Base-by-base conservation (phyloP, 495 filamentous ascomycete species). In the Neurospora sp. region DNA sequence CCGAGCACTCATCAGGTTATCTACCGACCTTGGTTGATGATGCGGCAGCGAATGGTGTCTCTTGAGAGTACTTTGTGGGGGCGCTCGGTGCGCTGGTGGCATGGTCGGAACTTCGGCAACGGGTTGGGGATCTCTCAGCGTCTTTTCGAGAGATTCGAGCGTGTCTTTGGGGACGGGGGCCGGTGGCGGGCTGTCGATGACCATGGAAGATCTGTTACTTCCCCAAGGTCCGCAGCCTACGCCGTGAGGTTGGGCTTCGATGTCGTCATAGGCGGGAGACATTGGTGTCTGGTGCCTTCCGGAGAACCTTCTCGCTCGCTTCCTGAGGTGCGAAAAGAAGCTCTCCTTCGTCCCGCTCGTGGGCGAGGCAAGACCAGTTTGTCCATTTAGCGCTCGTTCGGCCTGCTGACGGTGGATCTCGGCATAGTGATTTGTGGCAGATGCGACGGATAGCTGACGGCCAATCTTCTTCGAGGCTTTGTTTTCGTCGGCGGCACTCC, bases 321-420 rank as follows among this genome's bases (percentile, higher is more conserved):
- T 99, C 48, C 96, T 89, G 7, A 99, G 87, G 76, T 99, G 96
- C 8, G 96, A 98, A 81, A 99, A 98, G 83, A 98, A 98, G 80
- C 95, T 92, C 78, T 98, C 96, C 76, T 95, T 94, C 41, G 92
- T 92, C 17, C 84, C 91, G 72, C 86, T 88, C 8, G 82, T 88
- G 37, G 89, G 91, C 73, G 89, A 91, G 68, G 84, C 86, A 71
- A 89, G 81, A 9, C 89, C 89, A 69, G 86, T 86, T 73, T 90
- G 88, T n/a, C 94, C 96, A 81, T 94, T 98, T 44, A 98, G 84
- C 69, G 93, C 93, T 72, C 93, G 84, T 81, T 98, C 96, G 31
- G 96, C 93, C 78, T 98, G 94, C 83, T 94, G 93, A 69, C 94
- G 85, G 79, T 97, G 93, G 72, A 90, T 81, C 75, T 98, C 95